These are phyloP conservation scores for Tuctoria greenei DNA, from an alignment of 176 grass and related monocot genomes.

Conservation along the genomic window DNA sequence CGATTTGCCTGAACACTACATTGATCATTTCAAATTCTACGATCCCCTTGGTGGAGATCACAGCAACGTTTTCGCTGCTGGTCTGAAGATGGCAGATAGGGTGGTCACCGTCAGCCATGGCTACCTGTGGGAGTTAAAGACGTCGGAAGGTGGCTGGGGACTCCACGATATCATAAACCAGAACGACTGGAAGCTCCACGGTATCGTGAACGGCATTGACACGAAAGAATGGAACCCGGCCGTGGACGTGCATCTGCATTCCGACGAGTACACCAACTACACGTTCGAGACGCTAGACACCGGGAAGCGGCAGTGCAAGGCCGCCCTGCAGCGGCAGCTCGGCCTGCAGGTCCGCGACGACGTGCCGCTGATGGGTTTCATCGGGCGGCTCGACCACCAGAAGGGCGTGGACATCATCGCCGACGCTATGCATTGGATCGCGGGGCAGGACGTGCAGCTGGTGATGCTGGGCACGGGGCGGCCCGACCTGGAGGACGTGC, in stretches of 20 bases:
- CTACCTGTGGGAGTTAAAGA: slow-evolving; percentile 87
- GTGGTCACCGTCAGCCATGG: slow-evolving; percentile 81
- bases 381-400: slow-evolving; percentile 76
- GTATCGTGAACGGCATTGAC: slow-evolving; percentile 93
- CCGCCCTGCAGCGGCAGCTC: slow-evolving; percentile 72
- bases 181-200: slow-evolving; percentile 75
- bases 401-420: slow-evolving; percentile 92
- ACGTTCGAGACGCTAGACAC: slow-evolving; percentile 56
- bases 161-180: slow-evolving; percentile 81
- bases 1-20: slow-evolving; percentile 76
- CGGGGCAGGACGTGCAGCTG: too few relatives aligned
- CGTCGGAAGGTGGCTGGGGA: slow-evolving; percentile 77
- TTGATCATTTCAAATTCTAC: slow-evolving; percentile 69
- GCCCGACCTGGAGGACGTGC: too few relatives aligned
- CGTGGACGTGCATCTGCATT: slow-evolving; percentile 62
- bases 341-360: slow-evolving; percentile 54
- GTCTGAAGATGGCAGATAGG: slow-evolving; percentile 72
- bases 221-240: slow-evolving; percentile 67
- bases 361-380: slow-evolving; percentile 79
- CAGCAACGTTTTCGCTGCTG: slow-evolving; percentile 76
- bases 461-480: too few relatives aligned
- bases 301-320: slow-evolving; percentile 77
- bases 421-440: too few relatives aligned
- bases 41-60: slow-evolving; percentile 34
- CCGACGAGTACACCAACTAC: slow-evolving; percentile 87